Conservation (phyloP, 192 early-diverging fungal genomes). For the Jimgerdemannia flammicorona region DNA sequence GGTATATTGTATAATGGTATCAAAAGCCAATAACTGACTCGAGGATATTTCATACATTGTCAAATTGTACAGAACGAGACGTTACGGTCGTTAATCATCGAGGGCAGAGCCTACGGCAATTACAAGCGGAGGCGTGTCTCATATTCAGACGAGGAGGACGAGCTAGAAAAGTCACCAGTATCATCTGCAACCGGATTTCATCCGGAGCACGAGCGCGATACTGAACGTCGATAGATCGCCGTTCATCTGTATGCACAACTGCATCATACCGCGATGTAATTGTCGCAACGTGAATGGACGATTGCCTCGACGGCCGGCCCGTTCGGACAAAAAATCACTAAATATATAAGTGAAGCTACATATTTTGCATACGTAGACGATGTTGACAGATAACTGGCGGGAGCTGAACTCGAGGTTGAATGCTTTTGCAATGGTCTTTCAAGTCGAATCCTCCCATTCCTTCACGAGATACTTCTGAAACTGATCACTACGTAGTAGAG, state of each 20-base stretch:
- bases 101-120: slow-evolving; percentile 3
- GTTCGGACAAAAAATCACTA: neutral
- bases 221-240: neutral
- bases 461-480: too few relatives aligned
- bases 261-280: neutral
- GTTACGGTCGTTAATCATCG: slow-evolving; percentile 18
- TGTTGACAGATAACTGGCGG: too few relatives aligned
- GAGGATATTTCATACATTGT: neutral
- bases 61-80: slow-evolving; percentile 17
- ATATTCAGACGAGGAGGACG: neutral
- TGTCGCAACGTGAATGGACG: neutral
- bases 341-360: too few relatives aligned
- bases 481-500: too few relatives aligned
- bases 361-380: too few relatives aligned
- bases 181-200: neutral
- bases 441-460: too few relatives aligned
- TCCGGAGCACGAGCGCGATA: slow-evolving; percentile 2
- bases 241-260: neutral
- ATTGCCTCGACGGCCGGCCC: neutral
- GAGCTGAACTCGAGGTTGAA: too few relatives aligned
- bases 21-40: too few relatives aligned
- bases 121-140: slow-evolving; percentile 3
- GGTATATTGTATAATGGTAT: neutral
- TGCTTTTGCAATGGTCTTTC: too few relatives aligned
- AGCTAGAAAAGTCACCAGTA: slow-evolving; percentile 2